Evolutionary conservation across 176 grass and related monocot genomes (phyloP).

Genomic region (Poa annua): DNA sequence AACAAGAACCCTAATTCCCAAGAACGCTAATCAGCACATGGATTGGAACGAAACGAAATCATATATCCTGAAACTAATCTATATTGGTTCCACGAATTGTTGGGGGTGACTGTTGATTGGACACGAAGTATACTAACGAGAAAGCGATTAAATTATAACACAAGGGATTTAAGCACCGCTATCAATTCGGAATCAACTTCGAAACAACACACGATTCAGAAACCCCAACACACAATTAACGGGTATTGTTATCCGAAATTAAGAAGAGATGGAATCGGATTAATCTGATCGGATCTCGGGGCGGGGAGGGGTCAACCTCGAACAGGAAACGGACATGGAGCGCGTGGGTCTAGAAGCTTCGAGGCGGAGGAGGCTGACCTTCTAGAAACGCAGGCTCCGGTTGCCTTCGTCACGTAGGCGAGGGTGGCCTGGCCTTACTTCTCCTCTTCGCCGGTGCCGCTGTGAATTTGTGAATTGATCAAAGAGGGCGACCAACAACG

Average conservation of each 20-base stretch:
- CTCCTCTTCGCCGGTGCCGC: background rate
- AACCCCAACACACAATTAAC: background rate
- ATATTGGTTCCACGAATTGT: background rate
- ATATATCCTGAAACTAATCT: background rate
- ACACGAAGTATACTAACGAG: background rate
- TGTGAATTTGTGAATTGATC: slow-evolving; percentile 22
- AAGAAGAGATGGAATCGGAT: background rate
- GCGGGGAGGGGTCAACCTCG: slow-evolving; percentile 9
- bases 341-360: slow-evolving; percentile 7
- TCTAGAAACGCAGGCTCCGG: slow-evolving; percentile 25
- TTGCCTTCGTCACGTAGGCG: background rate
- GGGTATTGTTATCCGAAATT: background rate
- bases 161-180: background rate
- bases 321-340: background rate
- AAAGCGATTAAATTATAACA: background rate
- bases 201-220: background rate
- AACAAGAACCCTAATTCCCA: slow-evolving; percentile 35
- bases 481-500: too few relatives aligned
- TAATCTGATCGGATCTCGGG: slow-evolving; percentile 10
- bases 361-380: slow-evolving; percentile 28
- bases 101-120: background rate
- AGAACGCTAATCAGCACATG: background rate
- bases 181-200: background rate
- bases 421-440: slow-evolving; percentile 14
- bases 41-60: background rate